Evolutionary conservation across 345 rosid genomes (phyloP), one percentile per base, ranked within the genome.

Genomic region (Viola odorata): DNA sequence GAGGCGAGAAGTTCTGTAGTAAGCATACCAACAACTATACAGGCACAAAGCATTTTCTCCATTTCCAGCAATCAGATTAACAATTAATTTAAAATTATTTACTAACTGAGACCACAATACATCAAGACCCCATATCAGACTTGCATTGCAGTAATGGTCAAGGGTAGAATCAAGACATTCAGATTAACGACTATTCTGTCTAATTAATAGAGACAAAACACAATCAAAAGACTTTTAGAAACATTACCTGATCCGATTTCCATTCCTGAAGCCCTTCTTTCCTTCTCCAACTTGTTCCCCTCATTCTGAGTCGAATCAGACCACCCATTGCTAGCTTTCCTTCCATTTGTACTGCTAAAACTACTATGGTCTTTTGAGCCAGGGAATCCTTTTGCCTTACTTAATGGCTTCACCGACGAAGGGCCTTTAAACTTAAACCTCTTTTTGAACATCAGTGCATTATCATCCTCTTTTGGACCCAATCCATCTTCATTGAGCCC

Each of bases 311-410:
- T 48, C 45, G 54, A 45, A 57, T 69, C 67, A 17, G 49, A 58
- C 42, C 60, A 16, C 32, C 4, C 15, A 57, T 40, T 48, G 3
- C 3, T 32, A 41, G 57, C 69, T 58, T 66, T 50, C 53, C 51
- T 53, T 36, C 50, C 63, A 5, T n/a, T 17, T 8, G 3, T 59
- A 14, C 38, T 6, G 8, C 32, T 51, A 56, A 54, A n/a, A 9
- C 4, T 37, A 4, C 23, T 60, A 50, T 15, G 7, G 50, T 64
- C 23, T 47, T 45, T 68, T 8, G 48, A 72, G 61, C 80, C 79
- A 6, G 74, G 60, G 65, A 91, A 88, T 5, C 91, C 96, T 73
- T 72, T 80, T 1, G 55, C 78, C 47, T 53, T 62, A 61, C 75
- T 47, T 50, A 62, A 61, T 3, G 59, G 44, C 41, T 53, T 62